Base-by-base conservation (phyloP, 2,329 filamentous ascomycete species). In the Colletotrichum paranaense region DNA sequence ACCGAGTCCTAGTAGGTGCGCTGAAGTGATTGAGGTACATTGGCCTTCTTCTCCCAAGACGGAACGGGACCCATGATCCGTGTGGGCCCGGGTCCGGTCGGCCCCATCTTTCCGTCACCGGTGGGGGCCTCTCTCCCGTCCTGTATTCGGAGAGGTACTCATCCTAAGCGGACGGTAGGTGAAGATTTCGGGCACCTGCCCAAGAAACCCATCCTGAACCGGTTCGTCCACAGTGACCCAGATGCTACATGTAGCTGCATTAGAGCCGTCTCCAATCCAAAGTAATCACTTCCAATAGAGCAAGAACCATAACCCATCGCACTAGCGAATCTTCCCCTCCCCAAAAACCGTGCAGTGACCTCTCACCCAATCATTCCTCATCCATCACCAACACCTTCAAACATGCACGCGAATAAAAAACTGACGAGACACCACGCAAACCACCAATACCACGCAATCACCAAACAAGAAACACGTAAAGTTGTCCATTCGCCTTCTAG, bases 331-430 rank as follows among this genome's bases (percentile, higher is more conserved):
- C 28, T 14, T 19, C 9, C 26, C 56, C n/a, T 19, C 30, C 11
- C 26, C 30, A 24, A 35, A 22, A 24, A 11, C 30, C 12, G 35
- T 3, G 16, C 12, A 5, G 14, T n/a, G 11, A 4, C 9, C 24
- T 64, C 46, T 22, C 28, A 62, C 28, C 65, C 65, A 68, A 68
- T 68, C 65, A 62, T 46, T 68, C 57, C 19, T 46, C 24, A 30
- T 16, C 22, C 30, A 62, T 3, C 56, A 26, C 14, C 32, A 56
- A 32, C 49, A 56, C 49, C 30, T 24, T 14, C 35, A 53, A 64
- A 64, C 62, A 52, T 16, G 22, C 56, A 26, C 24, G 24, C 24
- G 30, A 62, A 62, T 9, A 46, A 9, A 42, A 46, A 9, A 42
- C 0, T 19, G 3, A n/a, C 42, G 19, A 19, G 16, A 46, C 42